phyloP scores from a whole-genome alignment of 1,284 basidiomycete species.

The Cryptococcus floricola region DNA sequence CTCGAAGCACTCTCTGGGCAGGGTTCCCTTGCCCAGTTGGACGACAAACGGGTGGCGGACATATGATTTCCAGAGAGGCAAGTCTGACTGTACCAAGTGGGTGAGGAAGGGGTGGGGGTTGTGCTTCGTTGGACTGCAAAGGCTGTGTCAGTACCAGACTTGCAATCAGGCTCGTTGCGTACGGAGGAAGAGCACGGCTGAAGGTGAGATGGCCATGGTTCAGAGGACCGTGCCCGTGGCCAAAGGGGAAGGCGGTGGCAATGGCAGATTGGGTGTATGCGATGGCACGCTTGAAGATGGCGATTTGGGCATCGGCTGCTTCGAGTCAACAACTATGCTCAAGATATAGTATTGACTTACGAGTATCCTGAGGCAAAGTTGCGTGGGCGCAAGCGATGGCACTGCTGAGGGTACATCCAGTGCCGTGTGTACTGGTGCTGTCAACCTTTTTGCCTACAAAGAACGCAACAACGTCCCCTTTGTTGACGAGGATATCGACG shows the following conservation, averaged over 20 bases:
- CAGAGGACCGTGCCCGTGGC: slow-evolving; percentile 76
- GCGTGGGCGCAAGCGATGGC: slow-evolving; percentile 61
- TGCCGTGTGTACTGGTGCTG: slow-evolving; percentile 80
- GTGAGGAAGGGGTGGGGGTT: slow-evolving; percentile 68
- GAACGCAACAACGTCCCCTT: slow-evolving; percentile 51
- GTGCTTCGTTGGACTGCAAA: slow-evolving; percentile 56
- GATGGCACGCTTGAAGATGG: slow-evolving; percentile 54
- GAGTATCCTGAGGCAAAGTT: slow-evolving; percentile 53
- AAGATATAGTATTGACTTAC: background rate
- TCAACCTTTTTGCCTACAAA: slow-evolving; percentile 66
- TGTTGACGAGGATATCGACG: slow-evolving; percentile 66
- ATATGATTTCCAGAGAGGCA: slow-evolving; percentile 65
- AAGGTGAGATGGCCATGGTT: slow-evolving; percentile 75
- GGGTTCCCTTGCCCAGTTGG: slow-evolving; percentile 66
- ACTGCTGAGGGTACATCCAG: slow-evolving; percentile 86
- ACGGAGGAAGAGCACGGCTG: slow-evolving; percentile 59
- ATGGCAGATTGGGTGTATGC: slow-evolving; percentile 75
- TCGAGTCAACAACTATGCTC: background rate
- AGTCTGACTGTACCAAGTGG: slow-evolving; percentile 61
- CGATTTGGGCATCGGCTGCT: slow-evolving; percentile 6
- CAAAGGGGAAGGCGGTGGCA: slow-evolving; percentile 64
- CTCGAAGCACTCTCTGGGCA: slow-evolving; percentile 64
- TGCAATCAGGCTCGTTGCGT: slow-evolving; percentile 29
- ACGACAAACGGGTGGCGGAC: slow-evolving; percentile 79
- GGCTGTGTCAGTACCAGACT: background rate